Evolutionary conservation across 2,329 filamentous ascomycete species (phyloP).

Genomic region (Chaetomiaceae sp.): DNA sequence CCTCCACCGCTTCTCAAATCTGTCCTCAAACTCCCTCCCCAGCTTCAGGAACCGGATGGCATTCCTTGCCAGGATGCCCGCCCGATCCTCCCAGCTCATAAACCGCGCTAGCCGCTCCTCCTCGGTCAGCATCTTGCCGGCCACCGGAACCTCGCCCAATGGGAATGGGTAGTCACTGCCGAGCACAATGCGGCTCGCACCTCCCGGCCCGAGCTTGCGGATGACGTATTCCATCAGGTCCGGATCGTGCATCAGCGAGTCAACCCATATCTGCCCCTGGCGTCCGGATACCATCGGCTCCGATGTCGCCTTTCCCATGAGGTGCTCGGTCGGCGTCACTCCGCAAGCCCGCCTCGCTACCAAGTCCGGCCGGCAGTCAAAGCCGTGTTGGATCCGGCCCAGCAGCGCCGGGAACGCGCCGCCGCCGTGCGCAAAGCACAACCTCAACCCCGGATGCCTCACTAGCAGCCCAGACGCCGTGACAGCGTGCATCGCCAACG

Average conservation of each 20-base stretch:
- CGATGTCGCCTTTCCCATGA: slow-evolving; percentile 9
- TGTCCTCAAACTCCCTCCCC: slow-evolving; percentile 23
- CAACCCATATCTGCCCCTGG: slow-evolving; percentile 29
- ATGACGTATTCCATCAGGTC: slow-evolving; percentile 31
- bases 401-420: slow-evolving; percentile 32
- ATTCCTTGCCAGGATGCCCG: slow-evolving; percentile 29
- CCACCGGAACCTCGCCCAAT: slow-evolving; percentile 30
- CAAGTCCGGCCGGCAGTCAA: slow-evolving; percentile 31
- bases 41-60: slow-evolving; percentile 30
- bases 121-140: slow-evolving; percentile 30
- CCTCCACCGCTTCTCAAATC: slow-evolving; percentile 21
- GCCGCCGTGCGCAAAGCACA: slow-evolving; percentile 33
- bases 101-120: slow-evolving; percentile 25
- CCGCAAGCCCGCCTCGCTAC: slow-evolving; percentile 28
- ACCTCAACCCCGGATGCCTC: slow-evolving; percentile 26
- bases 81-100: slow-evolving; percentile 29
- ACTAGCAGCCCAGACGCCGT: slow-evolving; percentile 28
- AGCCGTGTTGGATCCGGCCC: slow-evolving; percentile 32
- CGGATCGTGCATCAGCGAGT: slow-evolving; percentile 31
- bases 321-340: slow-evolving; percentile 27
- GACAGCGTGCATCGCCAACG: slow-evolving; percentile 29
- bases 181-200: slow-evolving; percentile 27
- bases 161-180: slow-evolving; percentile 34
- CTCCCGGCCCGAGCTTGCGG: slow-evolving; percentile 27
- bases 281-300: slow-evolving; percentile 10